phyloP scores from a whole-genome alignment of 2,329 filamentous ascomycete species.

The Emmonsiellopsis sp. region DNA sequence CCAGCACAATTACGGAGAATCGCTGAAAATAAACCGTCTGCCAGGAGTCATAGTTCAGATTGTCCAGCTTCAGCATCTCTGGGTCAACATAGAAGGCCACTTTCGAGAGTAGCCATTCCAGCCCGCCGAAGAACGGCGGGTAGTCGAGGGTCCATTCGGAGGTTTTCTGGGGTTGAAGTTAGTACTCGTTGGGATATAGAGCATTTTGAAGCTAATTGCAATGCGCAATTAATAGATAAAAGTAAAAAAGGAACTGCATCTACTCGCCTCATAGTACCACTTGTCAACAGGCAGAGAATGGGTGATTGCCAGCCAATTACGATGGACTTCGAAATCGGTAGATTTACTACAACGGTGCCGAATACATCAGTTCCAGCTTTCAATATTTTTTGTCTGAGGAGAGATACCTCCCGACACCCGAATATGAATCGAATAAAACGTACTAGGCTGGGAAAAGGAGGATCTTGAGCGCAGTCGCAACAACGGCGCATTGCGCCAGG shows the following conservation, averaged over 20 bases:
- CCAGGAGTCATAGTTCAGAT: constrained; percentile 82
- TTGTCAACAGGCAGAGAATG: constrained; percentile 75
- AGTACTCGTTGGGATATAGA: background rate
- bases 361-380: background rate
- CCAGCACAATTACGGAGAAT: constrained; percentile 74
- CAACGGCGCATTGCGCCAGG: constrained; percentile 77
- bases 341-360: constrained; percentile 61
- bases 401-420: too few species aligned
- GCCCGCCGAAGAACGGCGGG: constrained; percentile 94
- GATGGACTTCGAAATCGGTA: constrained; percentile 96
- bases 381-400: background rate
- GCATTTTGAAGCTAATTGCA: background rate
- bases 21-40: constrained; percentile 91
- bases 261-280: constrained; percentile 79
- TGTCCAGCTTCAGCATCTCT: constrained; percentile 70
- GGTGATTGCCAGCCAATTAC: constrained; percentile 97
- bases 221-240: background rate
- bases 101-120: constrained; percentile 87
- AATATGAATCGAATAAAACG: constrained; percentile 29
- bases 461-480: constrained; percentile 81
- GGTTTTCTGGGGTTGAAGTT: constrained; percentile 51
- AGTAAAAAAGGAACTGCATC: background rate
- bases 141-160: constrained; percentile 99
- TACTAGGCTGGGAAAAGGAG: constrained; percentile 93
- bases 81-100: constrained; percentile 68